A percentile compares a stretch with the other conserved stretches of the same genome.
Evolutionary conservation across 495 filamentous ascomycete species (phyloP).

Genomic region (Penicillium nucicola): DNA sequence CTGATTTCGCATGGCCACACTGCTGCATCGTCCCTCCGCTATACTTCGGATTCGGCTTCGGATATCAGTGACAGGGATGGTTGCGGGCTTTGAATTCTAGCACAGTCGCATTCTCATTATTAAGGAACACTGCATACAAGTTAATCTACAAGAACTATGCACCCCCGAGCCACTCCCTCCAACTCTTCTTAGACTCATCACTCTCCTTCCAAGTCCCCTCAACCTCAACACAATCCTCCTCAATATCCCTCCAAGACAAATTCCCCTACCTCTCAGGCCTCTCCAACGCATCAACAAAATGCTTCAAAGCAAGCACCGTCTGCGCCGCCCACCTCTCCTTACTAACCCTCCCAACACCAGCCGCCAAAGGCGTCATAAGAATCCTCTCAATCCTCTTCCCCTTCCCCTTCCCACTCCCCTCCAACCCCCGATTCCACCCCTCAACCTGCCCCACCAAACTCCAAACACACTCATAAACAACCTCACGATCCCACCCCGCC

Average conservation of each 20-base stretch:
- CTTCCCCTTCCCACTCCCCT: neutral
- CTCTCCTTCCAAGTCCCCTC: constrained; percentile 18
- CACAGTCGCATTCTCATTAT: too few relatives aligned
- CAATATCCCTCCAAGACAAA: constrained; percentile 30
- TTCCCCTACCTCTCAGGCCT: constrained; percentile 29
- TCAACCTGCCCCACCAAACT: constrained; percentile 45
- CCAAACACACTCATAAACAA: constrained; percentile 55
- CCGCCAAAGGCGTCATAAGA: constrained; percentile 49
- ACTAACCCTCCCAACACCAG: constrained; percentile 42
- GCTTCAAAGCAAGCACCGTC: constrained; percentile 46
- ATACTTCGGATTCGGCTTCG: too few relatives aligned
- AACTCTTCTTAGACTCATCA: neutral
- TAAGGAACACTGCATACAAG: too few relatives aligned
- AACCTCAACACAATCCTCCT: constrained; percentile 23
- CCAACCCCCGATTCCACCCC: constrained; percentile 33
- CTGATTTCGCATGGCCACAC: too few relatives aligned
- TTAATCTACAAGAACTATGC: too few relatives aligned
- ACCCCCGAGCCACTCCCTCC: too few relatives aligned
- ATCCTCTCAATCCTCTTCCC: constrained; percentile 34
- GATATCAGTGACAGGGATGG: too few relatives aligned
- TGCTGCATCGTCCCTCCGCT: too few relatives aligned
- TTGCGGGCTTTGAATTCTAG: too few relatives aligned
- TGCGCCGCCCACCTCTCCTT: constrained; percentile 46
- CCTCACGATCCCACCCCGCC: constrained; percentile 48
- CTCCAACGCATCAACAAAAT: constrained; percentile 42